Percentiles rank a stretch among this genome's conserved stretches.
Evolutionary conservation across 176 grass and related monocot species (phyloP).

Genomic region (Puccinellia tenuiflora): DNA sequence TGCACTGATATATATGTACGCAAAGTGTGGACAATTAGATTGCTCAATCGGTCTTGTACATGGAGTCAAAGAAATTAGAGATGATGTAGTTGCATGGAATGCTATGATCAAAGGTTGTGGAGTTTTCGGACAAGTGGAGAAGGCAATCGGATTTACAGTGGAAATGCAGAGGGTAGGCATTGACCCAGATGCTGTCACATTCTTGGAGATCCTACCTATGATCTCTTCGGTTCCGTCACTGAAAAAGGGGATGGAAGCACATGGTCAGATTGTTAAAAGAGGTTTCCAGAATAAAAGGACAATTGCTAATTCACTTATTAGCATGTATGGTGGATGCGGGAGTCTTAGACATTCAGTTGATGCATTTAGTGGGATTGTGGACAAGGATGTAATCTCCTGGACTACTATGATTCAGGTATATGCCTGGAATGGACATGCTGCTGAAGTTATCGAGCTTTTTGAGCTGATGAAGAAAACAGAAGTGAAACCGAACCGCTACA

Average conservation of each 20-base stretch:
- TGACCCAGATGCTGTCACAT: constrained; percentile 49
- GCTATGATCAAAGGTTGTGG: constrained; percentile 63
- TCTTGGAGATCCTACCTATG: constrained; percentile 48
- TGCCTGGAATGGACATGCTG: constrained; percentile 55
- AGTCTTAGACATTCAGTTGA: constrained; percentile 40
- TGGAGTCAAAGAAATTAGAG: constrained; percentile 32
- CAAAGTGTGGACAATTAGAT: constrained; percentile 51
- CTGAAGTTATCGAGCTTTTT: constrained; percentile 46
- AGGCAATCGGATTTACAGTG: constrained; percentile 33
- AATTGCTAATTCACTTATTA: constrained; percentile 60
- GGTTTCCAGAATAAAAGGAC: constrained; percentile 46
- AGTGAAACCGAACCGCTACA: constrained; percentile 54
- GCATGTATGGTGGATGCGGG: constrained; percentile 61
- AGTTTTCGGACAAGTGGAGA: constrained; percentile 41
- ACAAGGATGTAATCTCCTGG: constrained; percentile 80
- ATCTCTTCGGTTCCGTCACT: constrained; percentile 52
- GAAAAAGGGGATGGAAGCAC: constrained; percentile 53
- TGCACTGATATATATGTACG: constrained; percentile 65
- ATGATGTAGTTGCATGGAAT: constrained; percentile 69
- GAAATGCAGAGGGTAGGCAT: constrained; percentile 56
- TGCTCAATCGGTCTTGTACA: constrained; percentile 40
- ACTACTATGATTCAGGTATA: constrained; percentile 67
- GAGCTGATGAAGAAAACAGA: constrained; percentile 49
- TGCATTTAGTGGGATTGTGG: constrained; percentile 38
- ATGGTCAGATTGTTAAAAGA: constrained; percentile 61